Conservation (phyloP, 2,329 filamentous ascomycete genomes). For the Cercospora sojina region DNA sequence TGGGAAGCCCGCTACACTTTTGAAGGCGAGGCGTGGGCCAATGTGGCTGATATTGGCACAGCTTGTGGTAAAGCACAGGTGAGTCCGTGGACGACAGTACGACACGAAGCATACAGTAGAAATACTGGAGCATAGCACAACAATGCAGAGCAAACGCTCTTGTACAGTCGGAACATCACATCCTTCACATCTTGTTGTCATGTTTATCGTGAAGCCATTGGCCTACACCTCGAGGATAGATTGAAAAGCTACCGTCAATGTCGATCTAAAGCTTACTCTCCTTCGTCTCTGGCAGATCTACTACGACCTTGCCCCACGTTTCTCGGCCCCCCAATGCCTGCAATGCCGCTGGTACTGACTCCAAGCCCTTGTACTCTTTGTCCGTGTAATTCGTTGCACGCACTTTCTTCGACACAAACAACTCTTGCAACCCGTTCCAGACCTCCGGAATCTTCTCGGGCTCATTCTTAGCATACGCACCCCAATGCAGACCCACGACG, state of each 20-base stretch:
- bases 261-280: constrained; percentile 41
- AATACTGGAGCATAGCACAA: not conserved
- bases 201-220: not conserved
- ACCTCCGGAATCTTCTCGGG: constrained; percentile 67
- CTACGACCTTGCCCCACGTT: constrained; percentile 95
- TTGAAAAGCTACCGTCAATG: not conserved
- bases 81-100: constrained; percentile 1
- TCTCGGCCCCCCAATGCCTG: constrained; percentile 74
- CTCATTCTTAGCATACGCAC: constrained; percentile 74
- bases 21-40: not conserved
- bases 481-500: constrained; percentile 89
- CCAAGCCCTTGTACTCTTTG: constrained; percentile 76
- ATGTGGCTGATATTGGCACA: not conserved
- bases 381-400: constrained; percentile 79
- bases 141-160: not conserved
- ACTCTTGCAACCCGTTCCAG: constrained; percentile 76
- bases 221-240: not conserved
- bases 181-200: not conserved
- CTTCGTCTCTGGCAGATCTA: constrained; percentile 72
- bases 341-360: constrained; percentile 73
- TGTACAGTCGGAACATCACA: not conserved
- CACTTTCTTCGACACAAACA: constrained; percentile 78
- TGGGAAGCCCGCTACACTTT: not conserved
- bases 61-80: not conserved
- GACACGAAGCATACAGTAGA: not conserved